Percentiles rank a stretch among this genome's conserved stretches.
These are phyloP conservation scores for Athelia psychrophila DNA, from an alignment of 1,284 basidiomycete species.

Conservation along the genomic window DNA sequence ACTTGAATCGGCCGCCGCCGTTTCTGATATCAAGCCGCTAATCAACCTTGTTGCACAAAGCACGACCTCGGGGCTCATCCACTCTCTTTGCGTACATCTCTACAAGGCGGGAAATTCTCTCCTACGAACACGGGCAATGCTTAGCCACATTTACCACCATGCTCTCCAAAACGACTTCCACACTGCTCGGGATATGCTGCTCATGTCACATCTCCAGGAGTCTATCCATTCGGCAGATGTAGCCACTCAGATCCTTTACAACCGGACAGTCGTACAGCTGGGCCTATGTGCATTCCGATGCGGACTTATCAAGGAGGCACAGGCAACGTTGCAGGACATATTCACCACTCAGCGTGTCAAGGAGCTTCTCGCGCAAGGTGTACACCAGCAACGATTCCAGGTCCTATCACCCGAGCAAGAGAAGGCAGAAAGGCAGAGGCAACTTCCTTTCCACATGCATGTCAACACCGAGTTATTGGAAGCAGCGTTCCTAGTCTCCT, in stretches of 20 bases:
- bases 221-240: constrained; percentile 95
- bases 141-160: constrained; percentile 97
- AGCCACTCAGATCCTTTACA: constrained; percentile 97
- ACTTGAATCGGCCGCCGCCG: constrained; percentile 70
- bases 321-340: constrained; percentile 92
- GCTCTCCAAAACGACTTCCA: constrained; percentile 97
- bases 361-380: constrained; percentile 95
- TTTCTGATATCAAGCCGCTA: constrained; percentile 55
- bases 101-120: constrained; percentile 93
- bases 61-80: constrained; percentile 75
- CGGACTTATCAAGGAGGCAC: constrained; percentile 93
- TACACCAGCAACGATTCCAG: constrained; percentile 91
- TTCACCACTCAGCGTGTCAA: constrained; percentile 96
- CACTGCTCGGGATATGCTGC: constrained; percentile 95
- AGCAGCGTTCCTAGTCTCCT: constrained; percentile 95
- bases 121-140: constrained; percentile 93
- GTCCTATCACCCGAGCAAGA: constrained; percentile 92
- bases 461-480: constrained; percentile 98
- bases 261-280: constrained; percentile 96
- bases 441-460: constrained; percentile 99
- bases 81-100: constrained; percentile 87
- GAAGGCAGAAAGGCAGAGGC: constrained; percentile 92
- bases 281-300: constrained; percentile 96
- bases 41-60: constrained; percentile 54
- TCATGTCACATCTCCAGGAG: constrained; percentile 99